A percentile compares a stretch with the other conserved stretches of the same genome.
phyloP scores from a whole-genome alignment of 2,329 filamentous ascomycete genomes.

The Beauveria pseudobassiana region DNA sequence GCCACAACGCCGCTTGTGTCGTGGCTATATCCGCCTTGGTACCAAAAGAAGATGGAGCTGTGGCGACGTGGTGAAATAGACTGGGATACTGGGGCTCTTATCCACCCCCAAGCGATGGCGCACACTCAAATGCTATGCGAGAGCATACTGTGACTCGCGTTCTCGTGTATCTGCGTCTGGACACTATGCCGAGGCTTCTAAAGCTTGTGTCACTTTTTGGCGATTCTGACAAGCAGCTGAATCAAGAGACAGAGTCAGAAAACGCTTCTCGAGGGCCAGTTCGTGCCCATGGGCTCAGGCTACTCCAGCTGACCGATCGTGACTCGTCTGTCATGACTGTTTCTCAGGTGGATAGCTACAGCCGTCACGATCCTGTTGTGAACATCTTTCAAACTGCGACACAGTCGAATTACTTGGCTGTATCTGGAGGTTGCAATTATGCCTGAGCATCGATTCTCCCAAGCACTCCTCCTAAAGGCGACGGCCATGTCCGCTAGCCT shows the following conservation, averaged over 20 bases:
- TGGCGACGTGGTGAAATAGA: constrained; percentile 81
- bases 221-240: constrained; percentile 25
- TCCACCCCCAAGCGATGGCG: constrained; percentile 20
- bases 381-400: constrained; percentile 89
- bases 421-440: constrained; percentile 77
- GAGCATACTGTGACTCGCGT: constrained; percentile 32
- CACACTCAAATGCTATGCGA: not conserved
- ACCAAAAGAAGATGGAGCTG: constrained; percentile 43
- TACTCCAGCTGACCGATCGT: constrained; percentile 84
- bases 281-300: constrained; percentile 74
- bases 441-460: constrained; percentile 69
- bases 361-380: constrained; percentile 71
- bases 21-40: constrained; percentile 62
- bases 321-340: constrained; percentile 94
- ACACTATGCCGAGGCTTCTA: constrained; percentile 75
- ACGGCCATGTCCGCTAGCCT: constrained; percentile 64
- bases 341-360: constrained; percentile 69
- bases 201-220: constrained; percentile 75
- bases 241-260: constrained; percentile 14
- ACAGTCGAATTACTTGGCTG: constrained; percentile 70
- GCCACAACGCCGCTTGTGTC: constrained; percentile 70
- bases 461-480: constrained; percentile 65
- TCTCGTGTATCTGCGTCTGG: constrained; percentile 74
- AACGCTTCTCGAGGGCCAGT: constrained; percentile 33
- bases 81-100: constrained; percentile 52